Base-by-base conservation (phyloP, 225 moss, liverwort and hornwort genomes). In the Rhytidiadelphus loreus region DNA sequence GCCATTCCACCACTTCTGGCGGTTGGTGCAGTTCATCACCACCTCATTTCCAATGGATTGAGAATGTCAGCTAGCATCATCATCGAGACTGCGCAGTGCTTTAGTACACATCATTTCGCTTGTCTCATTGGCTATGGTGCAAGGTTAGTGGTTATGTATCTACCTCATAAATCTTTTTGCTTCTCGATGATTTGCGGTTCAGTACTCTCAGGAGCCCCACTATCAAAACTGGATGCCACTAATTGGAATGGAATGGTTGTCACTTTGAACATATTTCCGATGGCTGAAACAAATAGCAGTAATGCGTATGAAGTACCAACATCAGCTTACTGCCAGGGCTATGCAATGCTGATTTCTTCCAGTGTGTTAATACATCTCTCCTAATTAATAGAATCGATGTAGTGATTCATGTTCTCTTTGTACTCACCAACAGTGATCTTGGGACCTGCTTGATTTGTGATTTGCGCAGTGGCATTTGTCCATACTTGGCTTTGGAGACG, bases 61-160 rank as follows among this genome's bases (percentile, higher is more conserved):
- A 94, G 97, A 71, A 93, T 96, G 91, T 96, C 96, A 86, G 92
- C 96, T 52, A 96, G 95, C 83, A 94, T 98, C 74, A 78, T 98
- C 81, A 90, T 91, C 26, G 97, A 98, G 85, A 96, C 97, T 87
- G 96, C 97, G 12, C 97, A 98, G 85, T 98, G 97, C 92, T 96
- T 98, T 88, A 96, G 97, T 90, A 98, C 97, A 56, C 97, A 98
- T 91, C 96, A 98, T 86, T 95, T 98, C 88, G 96, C 97, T 84
- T 98, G 97, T 87, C 92, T 98, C 61, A 89, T 98, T 90, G 96
- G 97, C 58, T 98, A 98, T 86, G 97, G 97, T 83, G 97, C 97
- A 70, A 96, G 96, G 97, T 96, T 66, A 81, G 86, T 63, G 77
- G 64, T 57, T 69, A 41, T 58, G 19, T 69, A 44, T 82, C 28